These are phyloP conservation scores for Cryptococcus wingfieldii DNA, from an alignment of 1,284 basidiomycete species.

Conservation along the genomic window DNA sequence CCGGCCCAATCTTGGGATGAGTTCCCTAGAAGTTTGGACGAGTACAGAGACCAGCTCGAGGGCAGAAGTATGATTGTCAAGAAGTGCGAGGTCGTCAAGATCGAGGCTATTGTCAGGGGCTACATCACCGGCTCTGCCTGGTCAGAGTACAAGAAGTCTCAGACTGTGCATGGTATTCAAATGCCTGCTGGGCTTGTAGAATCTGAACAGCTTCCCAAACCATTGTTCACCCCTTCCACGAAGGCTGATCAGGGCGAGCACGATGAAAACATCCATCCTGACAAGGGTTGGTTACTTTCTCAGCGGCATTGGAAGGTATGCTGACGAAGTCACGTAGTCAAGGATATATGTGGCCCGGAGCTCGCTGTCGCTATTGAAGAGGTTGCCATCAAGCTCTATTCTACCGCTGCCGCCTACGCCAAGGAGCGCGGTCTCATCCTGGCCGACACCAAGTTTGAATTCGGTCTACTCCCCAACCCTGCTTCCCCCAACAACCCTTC, in stretches of 20 bases:
- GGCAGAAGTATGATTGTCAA: conserved; percentile 87
- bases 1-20: conserved; percentile 61
- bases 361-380: conserved; percentile 46
- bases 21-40: conserved; percentile 62
- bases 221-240: conserved; percentile 93
- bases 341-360: conserved; percentile 49
- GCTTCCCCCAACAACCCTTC: conserved; percentile 45
- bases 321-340: conserved; percentile 29
- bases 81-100: conserved; percentile 82
- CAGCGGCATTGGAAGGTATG: neutral
- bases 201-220: conserved; percentile 72
- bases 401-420: conserved; percentile 72
- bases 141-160: conserved; percentile 83
- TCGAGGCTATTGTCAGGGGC: conserved; percentile 96
- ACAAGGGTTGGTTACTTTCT: conserved; percentile 58
- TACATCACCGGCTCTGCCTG: conserved; percentile 96
- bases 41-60: conserved; percentile 61
- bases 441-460: conserved; percentile 92
- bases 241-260: conserved; percentile 93
- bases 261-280: conserved; percentile 96
- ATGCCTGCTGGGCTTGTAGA: conserved; percentile 78
- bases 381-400: conserved; percentile 48
- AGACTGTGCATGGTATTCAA: conserved; percentile 82
- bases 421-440: conserved; percentile 81
- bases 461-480: conserved; percentile 59